Base-by-base conservation (phyloP, 140 eudicot species). In the Cichorium intybus region DNA sequence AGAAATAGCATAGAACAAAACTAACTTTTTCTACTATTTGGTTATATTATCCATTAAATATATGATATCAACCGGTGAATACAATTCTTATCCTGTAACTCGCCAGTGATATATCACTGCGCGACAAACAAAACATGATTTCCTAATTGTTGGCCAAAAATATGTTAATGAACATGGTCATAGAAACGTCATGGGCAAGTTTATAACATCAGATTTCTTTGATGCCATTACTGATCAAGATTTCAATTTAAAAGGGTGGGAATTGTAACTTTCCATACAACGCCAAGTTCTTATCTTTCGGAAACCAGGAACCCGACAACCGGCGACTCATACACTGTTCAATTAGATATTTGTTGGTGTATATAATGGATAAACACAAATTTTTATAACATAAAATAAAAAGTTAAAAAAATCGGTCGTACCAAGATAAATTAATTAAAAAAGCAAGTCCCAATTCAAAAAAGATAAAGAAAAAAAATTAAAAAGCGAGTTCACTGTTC, bases 311-410 rank as follows among this genome's bases (percentile, higher is more conserved):
- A 66, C 39, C 72, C 72, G 62, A 66, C 72, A 66, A 52, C 52
- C 71, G 71, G 52, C 61, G 35, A 37, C 31, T 66, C 33, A 0
- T 64, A 29, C 47, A 28, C 47, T 64, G 28, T 66, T 35, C 26
- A 26, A 62, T 72, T 28, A 72, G 77, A 72, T 62, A 54, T 72
- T 72, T 37, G 47, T 73, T 63, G 4, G 54, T 61, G 53, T 55
- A 57, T 4, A 26, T 5, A 37, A 35, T 67, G 80, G 80, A 75
- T 75, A 75, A 75, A 75, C 80, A 75, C 70, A 39, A 60, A 16
- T 9, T 65, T 48, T 74, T 39, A 37, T 21, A 27, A 26, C 37
- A 14, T 35, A 63, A 28, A 37, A 24, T 55, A 34, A 4, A n/a
- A 24, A 20, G 24, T 17, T 21, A 27, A 55, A 29, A 45, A 29